phyloP scores from a whole-genome alignment of 495 filamentous ascomycete species.

The Paragyromitra xinjiangensis region DNA sequence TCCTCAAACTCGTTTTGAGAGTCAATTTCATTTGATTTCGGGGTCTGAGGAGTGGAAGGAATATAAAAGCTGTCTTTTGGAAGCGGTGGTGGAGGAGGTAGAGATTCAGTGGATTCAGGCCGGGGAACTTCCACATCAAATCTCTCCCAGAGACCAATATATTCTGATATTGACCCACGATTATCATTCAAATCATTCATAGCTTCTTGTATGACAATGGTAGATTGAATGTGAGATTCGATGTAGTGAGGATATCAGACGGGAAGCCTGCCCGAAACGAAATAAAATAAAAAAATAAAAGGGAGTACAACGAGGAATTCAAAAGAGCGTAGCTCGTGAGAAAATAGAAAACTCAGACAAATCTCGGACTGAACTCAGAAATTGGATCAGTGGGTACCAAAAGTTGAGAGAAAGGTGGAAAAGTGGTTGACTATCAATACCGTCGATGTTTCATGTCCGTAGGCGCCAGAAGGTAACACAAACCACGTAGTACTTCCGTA shows the following conservation, averaged over 20 bases:
- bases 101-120: neutral
- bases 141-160: constrained; percentile 42
- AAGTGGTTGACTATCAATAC: constrained; percentile 29
- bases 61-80: constrained; percentile 30
- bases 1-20: neutral
- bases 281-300: neutral
- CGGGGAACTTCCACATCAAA: constrained; percentile 20
- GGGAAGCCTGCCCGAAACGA: neutral
- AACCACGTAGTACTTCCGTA: neutral
- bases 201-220: neutral
- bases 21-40: neutral
- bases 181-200: constrained; percentile 37
- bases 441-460: constrained; percentile 1
- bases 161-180: constrained; percentile 40
- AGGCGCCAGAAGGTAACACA: constrained; percentile 33
- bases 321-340: constrained; percentile 10
- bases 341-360: neutral
- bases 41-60: neutral
- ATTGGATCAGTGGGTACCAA: neutral
- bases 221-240: neutral
- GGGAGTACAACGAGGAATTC: neutral
- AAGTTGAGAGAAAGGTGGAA: constrained; percentile 12
- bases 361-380: neutral
- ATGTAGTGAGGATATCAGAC: constrained; percentile 2
- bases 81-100: constrained; percentile 21